phyloP scores from a whole-genome alignment of 306 rosid genomes.

The Quercus engelmannii region DNA sequence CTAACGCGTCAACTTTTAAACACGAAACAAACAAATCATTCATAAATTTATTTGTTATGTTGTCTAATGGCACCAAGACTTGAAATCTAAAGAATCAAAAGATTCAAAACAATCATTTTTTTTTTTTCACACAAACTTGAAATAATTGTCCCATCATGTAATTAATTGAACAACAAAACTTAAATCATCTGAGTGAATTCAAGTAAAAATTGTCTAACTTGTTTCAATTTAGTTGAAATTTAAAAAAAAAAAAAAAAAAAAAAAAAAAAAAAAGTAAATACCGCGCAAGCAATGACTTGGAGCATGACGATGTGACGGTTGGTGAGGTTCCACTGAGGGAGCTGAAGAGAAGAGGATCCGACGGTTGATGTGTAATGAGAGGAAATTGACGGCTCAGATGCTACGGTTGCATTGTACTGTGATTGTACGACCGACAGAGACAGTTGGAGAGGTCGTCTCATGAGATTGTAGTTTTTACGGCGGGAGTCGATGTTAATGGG shows the following conservation, averaged over 20 bases:
- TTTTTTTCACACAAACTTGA: not conserved
- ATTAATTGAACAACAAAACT: not conserved
- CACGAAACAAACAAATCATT: no score
- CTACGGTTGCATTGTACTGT: slow-evolving; percentile 9
- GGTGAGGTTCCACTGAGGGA: slow-evolving; percentile 51
- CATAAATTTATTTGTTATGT: no score
- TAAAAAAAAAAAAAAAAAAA: not conserved
- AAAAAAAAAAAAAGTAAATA: not conserved
- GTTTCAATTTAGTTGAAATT: not conserved
- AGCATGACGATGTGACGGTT: slow-evolving; percentile 68
- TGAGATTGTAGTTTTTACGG: slow-evolving; percentile 14
- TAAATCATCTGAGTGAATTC: not conserved
- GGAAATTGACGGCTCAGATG: slow-evolving; percentile 27
- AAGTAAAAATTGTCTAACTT: not conserved
- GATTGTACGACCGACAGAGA: slow-evolving; percentile 31
- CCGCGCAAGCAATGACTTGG: slow-evolving; percentile 65
- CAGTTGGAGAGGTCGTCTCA: slow-evolving; percentile 22
- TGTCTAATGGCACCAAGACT: not conserved
- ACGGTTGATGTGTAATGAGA: slow-evolving; percentile 45
- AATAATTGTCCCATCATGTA: not conserved
- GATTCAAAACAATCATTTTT: not conserved
- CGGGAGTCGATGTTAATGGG: slow-evolving; percentile 6
- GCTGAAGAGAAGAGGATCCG: slow-evolving; percentile 35
- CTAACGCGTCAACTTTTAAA: no score
- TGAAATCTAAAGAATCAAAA: not conserved